Evolutionary conservation across 1,284 basidiomycete genomes (phyloP), one percentile per base, ranked within the genome.

Genomic region (Ustilago curta): DNA sequence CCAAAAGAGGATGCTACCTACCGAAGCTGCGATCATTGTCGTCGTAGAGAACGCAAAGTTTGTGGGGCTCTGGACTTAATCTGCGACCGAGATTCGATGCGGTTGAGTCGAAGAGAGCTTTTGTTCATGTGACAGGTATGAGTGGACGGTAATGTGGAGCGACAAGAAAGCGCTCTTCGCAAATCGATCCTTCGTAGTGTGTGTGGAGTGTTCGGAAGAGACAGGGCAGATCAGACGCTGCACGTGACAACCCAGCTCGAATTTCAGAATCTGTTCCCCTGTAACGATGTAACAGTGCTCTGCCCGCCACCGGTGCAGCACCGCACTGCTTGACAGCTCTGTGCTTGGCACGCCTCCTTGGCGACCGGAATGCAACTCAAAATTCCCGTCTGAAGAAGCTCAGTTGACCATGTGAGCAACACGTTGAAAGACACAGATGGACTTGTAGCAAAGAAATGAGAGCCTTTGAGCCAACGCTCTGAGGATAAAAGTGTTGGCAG

Each of bases 11-110:
- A n/a, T n/a, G n/a, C 2, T 27, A 64, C 67, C 35, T 70, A 70
- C 67, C 51, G 67, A 64, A 40, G 61, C 67, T 59, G 67, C 67
- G 31, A 64, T 60, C 67, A 70, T 37, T 63, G 31, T 53, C 51
- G 39, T 16, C 27, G n/a, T 49, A n/a, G 48, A 1, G n/a, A 27
- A 9, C 21, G 45, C 40, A 5, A 29, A 11, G 19, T 8, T 3
- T 25, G 21, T 27, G 27, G 3, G 27, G 3, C 23, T 39, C 29
- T 21, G 29, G 14, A 7, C 25, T 18, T 18, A 2, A 6, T 48
- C 9, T 27, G 18, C 31, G 29, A 48, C 9, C 7, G 27, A 27
- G 29, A 12, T 48, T 48, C 11, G 47, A 14, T 48, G 18, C 47
- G 19, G 47, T 29, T 32, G 47, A 29, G 45, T 7, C 29, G 45